These are phyloP conservation scores for Gastrodia elata DNA, from an alignment of 106 monocot species.

Conservation along the genomic window DNA sequence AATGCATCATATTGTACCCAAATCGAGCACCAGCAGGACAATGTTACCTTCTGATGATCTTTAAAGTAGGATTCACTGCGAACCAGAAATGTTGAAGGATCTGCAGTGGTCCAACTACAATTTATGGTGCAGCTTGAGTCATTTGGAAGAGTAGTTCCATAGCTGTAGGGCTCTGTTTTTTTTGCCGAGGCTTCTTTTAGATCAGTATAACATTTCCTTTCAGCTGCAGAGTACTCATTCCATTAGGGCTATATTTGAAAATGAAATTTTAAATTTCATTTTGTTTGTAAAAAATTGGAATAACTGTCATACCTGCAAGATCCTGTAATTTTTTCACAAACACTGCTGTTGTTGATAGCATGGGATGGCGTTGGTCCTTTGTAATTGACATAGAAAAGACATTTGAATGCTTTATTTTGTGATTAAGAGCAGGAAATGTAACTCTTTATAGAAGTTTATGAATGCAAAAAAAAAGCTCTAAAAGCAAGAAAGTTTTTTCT, in stretches of 20 bases:
- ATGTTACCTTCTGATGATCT: constrained; percentile 70
- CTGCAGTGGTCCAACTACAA: constrained; percentile 79
- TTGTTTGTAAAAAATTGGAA: neutral
- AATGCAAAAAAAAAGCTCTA: neutral
- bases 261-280: neutral
- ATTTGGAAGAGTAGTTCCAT: constrained; percentile 78
- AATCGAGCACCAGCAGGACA: neutral
- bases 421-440: neutral
- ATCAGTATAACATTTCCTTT: constrained; percentile 66
- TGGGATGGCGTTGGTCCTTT: constrained; percentile 49
- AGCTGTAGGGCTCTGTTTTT: constrained; percentile 34
- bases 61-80: constrained; percentile 80
- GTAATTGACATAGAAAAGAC: neutral
- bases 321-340: constrained; percentile 64
- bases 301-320: constrained; percentile 48
- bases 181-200: constrained; percentile 32
- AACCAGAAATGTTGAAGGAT: constrained; percentile 83
- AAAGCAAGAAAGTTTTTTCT: neutral
- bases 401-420: constrained; percentile 2
- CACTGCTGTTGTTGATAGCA: constrained; percentile 54
- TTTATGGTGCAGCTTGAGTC: constrained; percentile 40
- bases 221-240: constrained; percentile 29
- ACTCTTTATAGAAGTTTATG: neutral
- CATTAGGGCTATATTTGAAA: neutral
- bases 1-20: neutral